Base-by-base conservation (phyloP, 2,329 filamentous ascomycete genomes). In the Samsoniella hepiali region DNA sequence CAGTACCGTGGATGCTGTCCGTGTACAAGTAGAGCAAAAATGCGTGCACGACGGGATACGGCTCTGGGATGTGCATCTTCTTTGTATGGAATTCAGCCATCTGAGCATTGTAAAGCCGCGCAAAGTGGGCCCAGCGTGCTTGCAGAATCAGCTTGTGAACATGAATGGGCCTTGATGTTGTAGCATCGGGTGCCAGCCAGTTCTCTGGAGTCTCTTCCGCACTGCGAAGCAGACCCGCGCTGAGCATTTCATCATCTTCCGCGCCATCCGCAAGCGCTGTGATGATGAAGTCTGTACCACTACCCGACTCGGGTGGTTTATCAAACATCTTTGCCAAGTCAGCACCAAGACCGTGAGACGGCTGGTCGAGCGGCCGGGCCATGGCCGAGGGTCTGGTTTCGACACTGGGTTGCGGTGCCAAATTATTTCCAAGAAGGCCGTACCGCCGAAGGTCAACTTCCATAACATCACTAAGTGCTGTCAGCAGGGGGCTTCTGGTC, bases 11-110 rank as follows among this genome's bases (percentile, higher is more conserved):
- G 68, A 99, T 97, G 69, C 89, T 94, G 75, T 99, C 95, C 0
- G 95, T 97, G 76, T 99, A 99, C 1, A 99, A 85, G 72, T 97
- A 99, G 77, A 95, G 94, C 34, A 99, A 82, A 72, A 99, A 99
- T 0, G 94, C 92, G 69, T 91, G 93, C 54, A 99, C 95, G 0
- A 97, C 93, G 1, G 88, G 89, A 75, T 97, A 98, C 1, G 94
- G 93, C 72, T 99, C 96, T 0, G 95, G 94, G 51, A 99, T 97
- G 76, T 99, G 94, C 90, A 99, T 95, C 75, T 91, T 93, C 72
- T 95, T 95, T 17, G 92, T 95, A 73, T 99, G 95, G 71, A 96
- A 99, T 74, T 99, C 95, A 13, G 91, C 88, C 95, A 99, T 99
- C 72, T 97, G 93, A 5, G 94, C 88, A 58, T 90, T 89, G 79